These are phyloP conservation scores for Ustilaginoidea virens DNA, from an alignment of 2,329 filamentous ascomycete species.

Conservation along the genomic window DNA sequence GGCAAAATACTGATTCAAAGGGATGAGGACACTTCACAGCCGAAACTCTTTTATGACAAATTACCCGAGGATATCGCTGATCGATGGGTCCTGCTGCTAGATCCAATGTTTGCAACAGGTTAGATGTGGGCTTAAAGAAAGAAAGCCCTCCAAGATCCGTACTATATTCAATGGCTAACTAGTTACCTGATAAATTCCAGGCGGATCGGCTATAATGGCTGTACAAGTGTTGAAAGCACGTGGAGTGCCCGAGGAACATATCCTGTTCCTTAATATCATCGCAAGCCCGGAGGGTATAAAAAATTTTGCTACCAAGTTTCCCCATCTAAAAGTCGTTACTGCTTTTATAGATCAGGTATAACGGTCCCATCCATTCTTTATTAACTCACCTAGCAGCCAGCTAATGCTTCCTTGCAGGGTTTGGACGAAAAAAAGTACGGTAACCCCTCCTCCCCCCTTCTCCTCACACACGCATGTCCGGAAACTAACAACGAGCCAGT, in stretches of 20 bases:
- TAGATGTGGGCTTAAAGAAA: no score
- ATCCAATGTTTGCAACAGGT: slow-evolving; percentile 99
- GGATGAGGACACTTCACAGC: slow-evolving; percentile 85
- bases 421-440: slow-evolving; percentile 89
- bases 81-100: slow-evolving; percentile 82
- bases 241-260: slow-evolving; percentile 87
- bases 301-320: slow-evolving; percentile 80
- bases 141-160: no score
- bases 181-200: slow-evolving; percentile 36
- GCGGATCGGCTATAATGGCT: slow-evolving; percentile 92
- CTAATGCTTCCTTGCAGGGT: slow-evolving; percentile 31
- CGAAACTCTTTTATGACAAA: slow-evolving; percentile 96
- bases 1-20: slow-evolving; percentile 97
- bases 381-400: not conserved
- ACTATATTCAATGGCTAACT: no score
- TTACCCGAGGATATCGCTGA: slow-evolving; percentile 84
- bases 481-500: slow-evolving; percentile 37
- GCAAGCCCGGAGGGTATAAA: slow-evolving; percentile 88
- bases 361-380: not conserved
- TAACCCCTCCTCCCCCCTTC: no score
- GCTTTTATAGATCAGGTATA: slow-evolving; percentile 76
- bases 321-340: slow-evolving; percentile 79
- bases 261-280: slow-evolving; percentile 92
- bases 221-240: slow-evolving; percentile 82
- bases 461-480: no score